Percentiles rank a stretch among this genome's conserved stretches.
Evolutionary conservation across 352 stramenopile species (phyloP).

Genomic region (Bremia lactucae): DNA sequence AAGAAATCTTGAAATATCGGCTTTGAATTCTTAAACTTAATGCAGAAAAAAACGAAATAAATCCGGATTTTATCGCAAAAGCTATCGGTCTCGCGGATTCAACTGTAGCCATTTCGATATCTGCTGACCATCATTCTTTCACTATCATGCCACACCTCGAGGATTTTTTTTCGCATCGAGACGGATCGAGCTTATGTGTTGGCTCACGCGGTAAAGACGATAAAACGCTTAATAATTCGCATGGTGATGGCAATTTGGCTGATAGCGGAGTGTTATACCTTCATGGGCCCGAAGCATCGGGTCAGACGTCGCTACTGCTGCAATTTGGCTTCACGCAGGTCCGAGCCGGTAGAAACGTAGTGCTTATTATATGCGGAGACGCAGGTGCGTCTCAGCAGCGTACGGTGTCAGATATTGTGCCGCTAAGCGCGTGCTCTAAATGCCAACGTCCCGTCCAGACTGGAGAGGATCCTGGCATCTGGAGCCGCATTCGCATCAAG

Average conservation of each 20-base stretch:
- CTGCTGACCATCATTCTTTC: too few species aligned
- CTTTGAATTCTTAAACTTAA: too few species aligned
- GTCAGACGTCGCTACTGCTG: constrained; percentile 52
- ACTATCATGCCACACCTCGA: constrained; percentile 31
- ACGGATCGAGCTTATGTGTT: constrained; percentile 16
- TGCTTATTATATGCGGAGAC: constrained; percentile 36
- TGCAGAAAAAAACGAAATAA: too few species aligned
- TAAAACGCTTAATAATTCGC: constrained; percentile 3
- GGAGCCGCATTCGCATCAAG: constrained; percentile 57
- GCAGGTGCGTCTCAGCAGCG: constrained; percentile 14
- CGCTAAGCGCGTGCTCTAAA: constrained; percentile 26
- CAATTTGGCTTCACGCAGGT: constrained; percentile 54
- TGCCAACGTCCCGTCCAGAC: constrained; percentile 37
- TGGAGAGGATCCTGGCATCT: constrained; percentile 33
- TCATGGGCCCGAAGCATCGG: constrained; percentile 26
- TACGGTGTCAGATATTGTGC: constrained; percentile 19
- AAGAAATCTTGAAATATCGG: too few species aligned
- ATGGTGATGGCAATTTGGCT: neutral
- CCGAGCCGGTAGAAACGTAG: constrained; percentile 27
- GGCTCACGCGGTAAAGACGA: constrained; percentile 1
- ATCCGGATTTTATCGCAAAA: too few species aligned
- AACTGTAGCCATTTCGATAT: too few species aligned
- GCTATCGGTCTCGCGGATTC: too few species aligned
- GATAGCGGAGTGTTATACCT: constrained; percentile 31
- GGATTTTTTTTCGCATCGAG: constrained; percentile 54